Evolutionary conservation across 1,284 basidiomycete genomes (phyloP), one percentile per base, ranked within the genome.

Genomic region (Irpex sp.): DNA sequence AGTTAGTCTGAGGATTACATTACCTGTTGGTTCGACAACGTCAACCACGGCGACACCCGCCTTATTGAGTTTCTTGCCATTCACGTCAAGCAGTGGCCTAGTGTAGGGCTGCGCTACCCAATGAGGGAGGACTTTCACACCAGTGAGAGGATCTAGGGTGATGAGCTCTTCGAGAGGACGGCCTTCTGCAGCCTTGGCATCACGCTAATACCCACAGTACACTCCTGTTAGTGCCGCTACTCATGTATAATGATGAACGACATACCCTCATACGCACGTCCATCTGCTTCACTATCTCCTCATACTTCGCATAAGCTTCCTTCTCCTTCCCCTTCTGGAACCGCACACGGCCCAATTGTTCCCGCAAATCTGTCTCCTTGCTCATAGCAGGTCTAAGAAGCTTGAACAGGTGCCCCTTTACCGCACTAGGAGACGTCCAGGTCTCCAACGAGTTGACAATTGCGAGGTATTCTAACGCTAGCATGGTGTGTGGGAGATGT

Each of bases 351-450:
- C 92, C 93, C 3, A 96, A 73, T 68, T 77, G 77, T 63, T 91
- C 87, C 21, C 96, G 80, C 55, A 97, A 74, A 70, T 95, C 93
- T 0, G 78, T 81, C 68, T 95, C 87, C 39, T 81, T 73, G 17
- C 78, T 80, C 36, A 98, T 78, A 0, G 89, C 90, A 0, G 94
- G 93, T 0, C 91, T 86, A 76, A 97, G 85, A 26, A 98, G 77
- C 73, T 97, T 95, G 84, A 98, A 98, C 36, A 99, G 73, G 71
- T 99, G 97, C 0, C 93, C 90, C 72, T 97, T 97, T 68, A 98
- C 84, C 0, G 93, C 93, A 65, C 89, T 89, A 36, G 83, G 74
- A 1, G 83, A 72, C 2, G 95, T 96, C 1, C 82, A 81, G 1
- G 95, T 97, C 70, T 86, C 82, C 17, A 95, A 83, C 0, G 78